Percentiles rank a stretch among this genome's conserved stretches.
Evolutionary conservation across 148 eudicot species (phyloP).

Genomic region (Camellia granthamiana): DNA sequence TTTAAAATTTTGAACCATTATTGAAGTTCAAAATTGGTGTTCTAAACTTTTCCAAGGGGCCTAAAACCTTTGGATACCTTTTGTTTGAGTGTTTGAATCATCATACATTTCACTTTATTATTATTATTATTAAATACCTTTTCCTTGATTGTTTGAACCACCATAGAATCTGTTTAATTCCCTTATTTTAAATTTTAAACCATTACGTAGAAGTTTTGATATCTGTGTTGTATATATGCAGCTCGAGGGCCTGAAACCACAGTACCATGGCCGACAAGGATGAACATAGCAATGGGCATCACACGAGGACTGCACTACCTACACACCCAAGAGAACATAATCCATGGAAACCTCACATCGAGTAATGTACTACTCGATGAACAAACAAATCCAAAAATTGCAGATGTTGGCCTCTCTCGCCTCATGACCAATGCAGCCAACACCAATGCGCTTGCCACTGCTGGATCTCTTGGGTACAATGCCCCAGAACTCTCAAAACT

Average conservation of each 20-base stretch:
- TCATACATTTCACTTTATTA: too few species aligned
- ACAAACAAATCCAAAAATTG: conserved; percentile 52
- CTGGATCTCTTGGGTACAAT: conserved; percentile 68
- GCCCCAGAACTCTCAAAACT: conserved; percentile 87
- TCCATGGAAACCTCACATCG: conserved; percentile 78
- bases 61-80: too few species aligned
- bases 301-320: conserved; percentile 68
- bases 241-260: conserved; percentile 74
- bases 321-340: conserved; percentile 54
- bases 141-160: not conserved
- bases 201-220: not conserved
- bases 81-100: too few species aligned
- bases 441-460: conserved; percentile 67
- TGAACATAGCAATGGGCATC: conserved; percentile 74
- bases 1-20: too few species aligned
- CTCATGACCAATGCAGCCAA: conserved; percentile 76
- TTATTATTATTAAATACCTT: too few species aligned
- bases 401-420: conserved; percentile 73
- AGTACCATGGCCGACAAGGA: conserved; percentile 79
- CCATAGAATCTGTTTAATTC: not conserved
- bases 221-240: conserved; percentile 32
- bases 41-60: too few species aligned
- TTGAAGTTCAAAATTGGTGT: too few species aligned
- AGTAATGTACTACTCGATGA: conserved; percentile 71
- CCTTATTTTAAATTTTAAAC: not conserved